These are phyloP conservation scores for Yamadazyma olivae DNA, from an alignment of 805 yeast genomes.

Conservation along the genomic window DNA sequence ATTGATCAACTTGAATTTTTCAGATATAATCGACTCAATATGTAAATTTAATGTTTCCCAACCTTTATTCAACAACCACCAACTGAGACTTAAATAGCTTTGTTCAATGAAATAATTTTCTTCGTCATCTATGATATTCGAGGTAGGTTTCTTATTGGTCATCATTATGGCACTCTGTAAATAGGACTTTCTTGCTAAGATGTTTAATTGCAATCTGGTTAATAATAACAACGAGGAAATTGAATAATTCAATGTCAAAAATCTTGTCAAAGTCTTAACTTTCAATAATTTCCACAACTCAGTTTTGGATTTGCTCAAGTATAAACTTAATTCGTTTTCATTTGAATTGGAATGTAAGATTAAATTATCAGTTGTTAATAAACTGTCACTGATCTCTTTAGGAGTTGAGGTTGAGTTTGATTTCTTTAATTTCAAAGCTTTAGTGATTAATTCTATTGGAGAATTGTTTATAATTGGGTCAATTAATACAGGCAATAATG, in stretches of 20 bases:
- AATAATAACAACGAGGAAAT: slow-evolving; percentile 69
- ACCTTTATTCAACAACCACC: slow-evolving; percentile 93
- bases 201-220: slow-evolving; percentile 82
- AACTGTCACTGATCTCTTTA: slow-evolving; percentile 38
- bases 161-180: slow-evolving; percentile 71
- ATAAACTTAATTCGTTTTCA: slow-evolving; percentile 20
- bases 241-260: slow-evolving; percentile 67
- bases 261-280: slow-evolving; percentile 67
- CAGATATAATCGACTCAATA: slow-evolving; percentile 55
- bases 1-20: slow-evolving; percentile 58
- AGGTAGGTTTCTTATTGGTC: slow-evolving; percentile 47
- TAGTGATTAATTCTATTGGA: slow-evolving; percentile 72
- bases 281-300: slow-evolving; percentile 85
- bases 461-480: slow-evolving; percentile 58
- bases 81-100: slow-evolving; percentile 78
- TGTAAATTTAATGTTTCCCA: slow-evolving; percentile 57
- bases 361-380: slow-evolving; percentile 42
- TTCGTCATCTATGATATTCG: slow-evolving; percentile 10
- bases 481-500: slow-evolving; percentile 73
- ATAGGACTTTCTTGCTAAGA: slow-evolving; percentile 83
- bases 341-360: slow-evolving; percentile 20
- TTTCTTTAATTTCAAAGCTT: slow-evolving; percentile 63
- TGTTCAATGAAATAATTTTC: slow-evolving; percentile 65
- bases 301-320: slow-evolving; percentile 30
- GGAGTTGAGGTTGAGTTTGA: slow-evolving; percentile 4